Evolutionary conservation across 176 grass and related monocot genomes (phyloP).

Genomic region (Aegilops longissima): DNA sequence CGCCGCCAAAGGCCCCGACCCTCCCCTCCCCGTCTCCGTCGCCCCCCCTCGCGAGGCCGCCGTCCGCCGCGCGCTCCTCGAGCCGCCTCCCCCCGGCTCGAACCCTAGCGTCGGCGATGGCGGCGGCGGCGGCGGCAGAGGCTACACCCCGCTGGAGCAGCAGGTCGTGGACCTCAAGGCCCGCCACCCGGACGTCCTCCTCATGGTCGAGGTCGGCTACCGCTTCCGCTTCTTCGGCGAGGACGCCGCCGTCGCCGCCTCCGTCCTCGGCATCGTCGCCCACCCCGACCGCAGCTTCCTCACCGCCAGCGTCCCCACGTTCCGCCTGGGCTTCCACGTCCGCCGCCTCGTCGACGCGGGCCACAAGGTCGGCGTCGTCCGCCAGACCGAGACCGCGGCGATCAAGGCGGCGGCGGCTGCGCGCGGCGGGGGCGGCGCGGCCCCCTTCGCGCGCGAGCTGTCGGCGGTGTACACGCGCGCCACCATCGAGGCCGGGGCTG

Average conservation of each 20-base stretch:
- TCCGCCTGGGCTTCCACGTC: conserved; percentile 86
- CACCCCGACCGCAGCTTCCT: conserved; percentile 82
- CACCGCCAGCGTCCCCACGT: conserved; percentile 80
- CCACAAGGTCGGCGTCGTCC: conserved; percentile 84
- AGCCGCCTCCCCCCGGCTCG: conserved; percentile 7
- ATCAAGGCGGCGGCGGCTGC: conserved; percentile 76
- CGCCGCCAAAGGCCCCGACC: conserved; percentile 18
- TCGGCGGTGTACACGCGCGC: conserved; percentile 84
- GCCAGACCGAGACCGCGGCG: conserved; percentile 86
- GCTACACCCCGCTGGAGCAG: conserved; percentile 81
- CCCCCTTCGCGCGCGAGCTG: conserved; percentile 57
- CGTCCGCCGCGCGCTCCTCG: conserved; percentile 66
- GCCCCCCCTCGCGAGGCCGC: not conserved
- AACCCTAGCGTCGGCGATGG: conserved; percentile 30
- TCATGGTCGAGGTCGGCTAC: conserved; percentile 97
- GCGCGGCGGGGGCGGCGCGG: conserved; percentile 45
- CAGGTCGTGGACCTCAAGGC: conserved; percentile 80
- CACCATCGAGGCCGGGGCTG: conserved; percentile 82
- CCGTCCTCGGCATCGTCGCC: conserved; percentile 78
- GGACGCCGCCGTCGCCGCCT: conserved; percentile 74
- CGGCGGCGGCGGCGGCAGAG: not conserved
- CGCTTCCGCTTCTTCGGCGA: conserved; percentile 86
- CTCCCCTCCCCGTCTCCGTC: not conserved
- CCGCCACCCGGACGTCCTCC: conserved; percentile 61
- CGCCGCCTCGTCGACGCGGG: conserved; percentile 77